Conservation (phyloP, 2,329 filamentous ascomycete species). For the Harringtonia lauricola region DNA sequence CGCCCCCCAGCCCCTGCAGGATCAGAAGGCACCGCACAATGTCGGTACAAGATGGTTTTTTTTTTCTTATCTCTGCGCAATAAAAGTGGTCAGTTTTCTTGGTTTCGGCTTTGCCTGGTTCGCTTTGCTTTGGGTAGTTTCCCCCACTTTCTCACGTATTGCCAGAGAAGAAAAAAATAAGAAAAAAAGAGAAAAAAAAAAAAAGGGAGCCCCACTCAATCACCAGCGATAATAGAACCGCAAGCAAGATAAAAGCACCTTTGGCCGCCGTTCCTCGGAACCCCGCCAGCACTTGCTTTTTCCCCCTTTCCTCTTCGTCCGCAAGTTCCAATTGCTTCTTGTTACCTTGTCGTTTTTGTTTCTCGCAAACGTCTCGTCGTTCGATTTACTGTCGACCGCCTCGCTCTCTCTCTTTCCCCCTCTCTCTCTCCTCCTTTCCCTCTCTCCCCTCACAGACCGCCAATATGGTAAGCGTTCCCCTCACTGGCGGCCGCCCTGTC, state of each 20-base stretch:
- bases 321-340: neutral
- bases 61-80: conserved; percentile 1
- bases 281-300: neutral
- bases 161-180: conserved; percentile 3
- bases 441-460: neutral
- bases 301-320: neutral
- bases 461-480: conserved; percentile 9
- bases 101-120: neutral
- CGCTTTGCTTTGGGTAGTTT: conserved; percentile 2
- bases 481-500: neutral
- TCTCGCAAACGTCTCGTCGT: too few species aligned
- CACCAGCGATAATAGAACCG: conserved; percentile 4
- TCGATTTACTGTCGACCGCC: too few species aligned
- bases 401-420: neutral
- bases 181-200: conserved; percentile 7
- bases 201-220: neutral
- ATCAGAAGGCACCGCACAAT: too few species aligned
- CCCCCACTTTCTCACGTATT: conserved; percentile 9
- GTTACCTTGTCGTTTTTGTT: neutral
- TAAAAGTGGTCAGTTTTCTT: conserved; percentile 3
- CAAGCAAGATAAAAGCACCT: conserved; percentile 7
- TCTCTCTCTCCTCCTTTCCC: neutral
- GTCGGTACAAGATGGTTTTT: too few species aligned
- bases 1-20: too few species aligned
- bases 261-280: conserved; percentile 2